Evolutionary conservation across 2,329 filamentous ascomycete species (phyloP).

Genomic region (Claviceps sp.): DNA sequence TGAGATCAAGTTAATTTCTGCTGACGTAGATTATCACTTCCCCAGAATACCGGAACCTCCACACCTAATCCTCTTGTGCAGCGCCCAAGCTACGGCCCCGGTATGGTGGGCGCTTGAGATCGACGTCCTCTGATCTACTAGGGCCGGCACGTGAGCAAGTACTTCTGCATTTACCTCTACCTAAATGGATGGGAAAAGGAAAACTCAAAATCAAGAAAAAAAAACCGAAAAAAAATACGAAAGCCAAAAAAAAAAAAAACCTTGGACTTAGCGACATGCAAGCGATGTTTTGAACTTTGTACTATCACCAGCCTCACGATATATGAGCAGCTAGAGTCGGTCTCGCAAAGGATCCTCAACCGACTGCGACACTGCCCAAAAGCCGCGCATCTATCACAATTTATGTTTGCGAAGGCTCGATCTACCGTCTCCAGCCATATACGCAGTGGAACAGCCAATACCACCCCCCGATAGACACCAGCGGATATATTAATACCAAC

Average conservation of each 20-base stretch:
- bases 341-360: background rate
- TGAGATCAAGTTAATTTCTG: no score
- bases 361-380: background rate
- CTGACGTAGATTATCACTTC: slow-evolving; percentile 10
- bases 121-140: background rate
- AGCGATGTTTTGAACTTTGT: background rate
- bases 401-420: background rate
- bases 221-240: background rate
- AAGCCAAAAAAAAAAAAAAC: background rate
- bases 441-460: background rate
- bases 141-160: no score
- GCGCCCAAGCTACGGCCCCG: slow-evolving; percentile 42
- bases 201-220: background rate
- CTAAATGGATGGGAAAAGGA: background rate
- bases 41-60: slow-evolving; percentile 31
- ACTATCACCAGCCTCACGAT: background rate
- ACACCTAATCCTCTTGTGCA: slow-evolving; percentile 31
- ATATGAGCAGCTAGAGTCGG: background rate
- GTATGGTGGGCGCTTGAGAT: slow-evolving; percentile 42
- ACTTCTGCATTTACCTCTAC: background rate
- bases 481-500: background rate
- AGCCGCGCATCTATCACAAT: background rate
- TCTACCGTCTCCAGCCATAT: background rate
- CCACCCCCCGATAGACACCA: background rate
- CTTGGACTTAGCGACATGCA: background rate